These are phyloP conservation scores for Hypoxylon lienhwacheense DNA, from an alignment of 495 filamentous ascomycete genomes.

Conservation along the genomic window DNA sequence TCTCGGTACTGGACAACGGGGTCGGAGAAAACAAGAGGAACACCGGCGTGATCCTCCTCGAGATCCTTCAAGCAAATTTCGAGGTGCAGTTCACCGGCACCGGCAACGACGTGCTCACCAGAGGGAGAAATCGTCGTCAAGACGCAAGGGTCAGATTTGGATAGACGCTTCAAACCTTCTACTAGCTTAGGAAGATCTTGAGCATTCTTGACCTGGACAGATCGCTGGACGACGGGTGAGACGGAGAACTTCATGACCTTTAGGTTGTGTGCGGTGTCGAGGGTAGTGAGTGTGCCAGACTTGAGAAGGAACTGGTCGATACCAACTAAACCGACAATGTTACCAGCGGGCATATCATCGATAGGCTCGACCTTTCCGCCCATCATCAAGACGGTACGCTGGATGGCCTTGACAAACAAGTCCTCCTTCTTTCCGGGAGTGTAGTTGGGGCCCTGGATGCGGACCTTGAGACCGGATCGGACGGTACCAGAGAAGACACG, in stretches of 20 bases:
- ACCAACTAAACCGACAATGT: conserved; percentile 98
- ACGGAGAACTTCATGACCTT: conserved; percentile 99
- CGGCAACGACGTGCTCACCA: conserved; percentile 98
- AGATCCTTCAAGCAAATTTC: conserved; percentile 99
- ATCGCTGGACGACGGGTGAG: conserved; percentile 96
- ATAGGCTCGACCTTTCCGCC: conserved; percentile 98
- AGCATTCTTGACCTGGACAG: conserved; percentile 99
- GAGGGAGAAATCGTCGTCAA: conserved; percentile 83
- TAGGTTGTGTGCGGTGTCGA: conserved; percentile 97
- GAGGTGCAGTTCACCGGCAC: conserved; percentile 98
- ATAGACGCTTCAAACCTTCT: conserved; percentile 99
- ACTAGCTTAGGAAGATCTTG: conserved; percentile 99
- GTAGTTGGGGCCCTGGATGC: conserved; percentile 99
- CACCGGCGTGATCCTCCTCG: conserved; percentile 98
- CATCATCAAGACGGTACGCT: conserved; percentile 99
- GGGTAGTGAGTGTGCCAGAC: conserved; percentile 97
- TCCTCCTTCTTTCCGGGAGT: conserved; percentile 97
- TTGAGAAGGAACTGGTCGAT: conserved; percentile 99
- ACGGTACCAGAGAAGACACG: conserved; percentile 99
- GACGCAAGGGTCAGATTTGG: conserved; percentile 99
- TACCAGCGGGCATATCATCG: conserved; percentile 97
- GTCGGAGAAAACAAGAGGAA: conserved; percentile 94
- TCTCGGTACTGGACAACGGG: conserved; percentile 98
- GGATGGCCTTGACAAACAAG: conserved; percentile 98
- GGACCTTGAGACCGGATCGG: conserved; percentile 96